A percentile compares a stretch with the other conserved stretches of the same genome.
phyloP scores from a whole-genome alignment of 345 rosid species.

The Populus pruinosa region DNA sequence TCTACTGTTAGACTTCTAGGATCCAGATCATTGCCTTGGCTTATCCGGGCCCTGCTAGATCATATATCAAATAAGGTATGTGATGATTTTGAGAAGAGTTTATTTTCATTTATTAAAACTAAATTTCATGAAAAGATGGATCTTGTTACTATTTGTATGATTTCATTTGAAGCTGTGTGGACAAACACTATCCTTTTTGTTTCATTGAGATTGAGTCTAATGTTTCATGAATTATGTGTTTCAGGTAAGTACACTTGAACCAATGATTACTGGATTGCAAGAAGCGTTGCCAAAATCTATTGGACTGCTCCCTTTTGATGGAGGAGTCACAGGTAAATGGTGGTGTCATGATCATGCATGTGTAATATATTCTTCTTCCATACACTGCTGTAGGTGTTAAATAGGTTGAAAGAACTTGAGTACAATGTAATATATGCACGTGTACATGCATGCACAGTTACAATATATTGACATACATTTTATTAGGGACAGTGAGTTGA shows the following conservation, averaged over 20 bases:
- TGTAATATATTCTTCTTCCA: background rate
- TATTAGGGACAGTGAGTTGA: background rate
- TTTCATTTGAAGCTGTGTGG: background rate
- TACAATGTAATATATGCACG: background rate
- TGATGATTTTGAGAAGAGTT: background rate
- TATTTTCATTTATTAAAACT: background rate
- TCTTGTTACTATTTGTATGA: background rate
- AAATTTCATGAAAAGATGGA: conserved; percentile 4
- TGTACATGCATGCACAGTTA: background rate
- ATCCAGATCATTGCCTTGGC: conserved; percentile 96
- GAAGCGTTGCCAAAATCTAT: conserved; percentile 90
- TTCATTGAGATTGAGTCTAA: conserved; percentile 14
- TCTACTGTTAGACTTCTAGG: conserved; percentile 86
- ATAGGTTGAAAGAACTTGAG: background rate
- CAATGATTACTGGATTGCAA: conserved; percentile 84
- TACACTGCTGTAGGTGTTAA: background rate
- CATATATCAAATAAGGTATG: conserved; percentile 91
- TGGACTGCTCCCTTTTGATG: conserved; percentile 94
- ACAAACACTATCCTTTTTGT: background rate
- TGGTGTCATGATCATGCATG: background rate
- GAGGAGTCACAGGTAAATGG: conserved; percentile 76
- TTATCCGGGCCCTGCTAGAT: conserved; percentile 89
- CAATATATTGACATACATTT: background rate
- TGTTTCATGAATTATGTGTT: conserved; percentile 16
- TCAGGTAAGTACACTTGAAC: conserved; percentile 79